These are phyloP conservation scores for Isoetes taiwanensis DNA, from an alignment of 75 land plant genomes.

Conservation along the genomic window DNA sequence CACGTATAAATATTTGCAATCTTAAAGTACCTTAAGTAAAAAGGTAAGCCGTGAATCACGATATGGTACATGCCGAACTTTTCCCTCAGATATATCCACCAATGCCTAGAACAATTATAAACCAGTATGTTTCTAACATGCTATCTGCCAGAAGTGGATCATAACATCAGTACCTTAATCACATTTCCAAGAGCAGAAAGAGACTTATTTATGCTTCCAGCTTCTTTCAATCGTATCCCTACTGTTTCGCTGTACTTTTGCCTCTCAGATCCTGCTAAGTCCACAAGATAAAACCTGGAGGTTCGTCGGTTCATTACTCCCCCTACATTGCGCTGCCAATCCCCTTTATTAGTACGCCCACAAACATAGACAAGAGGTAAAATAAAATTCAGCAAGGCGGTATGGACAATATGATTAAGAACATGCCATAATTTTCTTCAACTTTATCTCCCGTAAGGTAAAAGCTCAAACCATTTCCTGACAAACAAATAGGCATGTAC, in stretches of 20 bases:
- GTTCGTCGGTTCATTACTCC: conserved; percentile 10
- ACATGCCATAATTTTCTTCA: too few species aligned
- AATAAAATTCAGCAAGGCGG: too few species aligned
- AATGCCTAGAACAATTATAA: conserved; percentile 7
- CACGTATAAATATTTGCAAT: neutral
- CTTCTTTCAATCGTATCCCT: conserved; percentile 28
- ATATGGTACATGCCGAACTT: conserved; percentile 6
- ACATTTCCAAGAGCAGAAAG: conserved; percentile 19
- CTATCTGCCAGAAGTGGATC: neutral
- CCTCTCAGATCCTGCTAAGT: conserved; percentile 26
- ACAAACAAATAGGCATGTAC: too few species aligned
- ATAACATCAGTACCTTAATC: neutral
- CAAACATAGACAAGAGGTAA: too few species aligned
- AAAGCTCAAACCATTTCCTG: too few species aligned
- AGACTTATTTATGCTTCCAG: conserved; percentile 22
- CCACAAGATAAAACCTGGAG: conserved; percentile 20
- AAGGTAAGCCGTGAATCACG: neutral
- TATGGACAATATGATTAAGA: too few species aligned
- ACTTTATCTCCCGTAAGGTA: too few species aligned
- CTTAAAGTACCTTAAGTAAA: conserved; percentile 23
- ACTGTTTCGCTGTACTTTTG: conserved; percentile 26
- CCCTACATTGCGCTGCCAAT: conserved; percentile 7
- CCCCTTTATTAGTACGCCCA: too few species aligned
- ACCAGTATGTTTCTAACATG: neutral
- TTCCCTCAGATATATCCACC: conserved; percentile 8